Base-by-base conservation (phyloP, 2,329 filamentous ascomycete species). In the Colletotrichum shisoi region DNA sequence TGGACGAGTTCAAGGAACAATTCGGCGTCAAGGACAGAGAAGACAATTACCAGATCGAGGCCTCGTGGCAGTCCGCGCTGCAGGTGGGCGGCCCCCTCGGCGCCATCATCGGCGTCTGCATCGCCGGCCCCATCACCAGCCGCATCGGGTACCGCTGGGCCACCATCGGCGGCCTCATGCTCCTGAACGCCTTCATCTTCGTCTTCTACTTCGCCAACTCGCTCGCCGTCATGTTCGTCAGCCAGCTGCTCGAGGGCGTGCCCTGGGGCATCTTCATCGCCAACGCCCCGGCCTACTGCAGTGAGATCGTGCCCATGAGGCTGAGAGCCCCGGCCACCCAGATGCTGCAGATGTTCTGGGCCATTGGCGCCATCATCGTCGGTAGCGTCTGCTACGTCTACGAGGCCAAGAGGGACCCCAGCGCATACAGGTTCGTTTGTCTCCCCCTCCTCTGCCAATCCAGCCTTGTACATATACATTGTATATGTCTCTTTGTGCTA, bases 191-290 rank as follows among this genome's bases (percentile, higher is more conserved):
- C 69, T 85, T 85, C 71, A 88, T 88, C 76, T 85, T 88, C 72
- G 73, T 76, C 56, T 80, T 81, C 69, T 84, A 78, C 71, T 84
- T 82, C 63, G 82, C 74, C 71, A 74, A 81, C 64, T 79, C 76
- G 60, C 73, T 79, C 7, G 71, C 74, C 1, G 75, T 84, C 69
- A 76, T 84, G 66, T 82, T 87, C 71, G 80, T 80, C 4, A 78
- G 82, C 44, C 86, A 89, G 78, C 76, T 87, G 62, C 80, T 89
- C 53, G 85, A 88, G 74, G 87, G 87, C 68, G 73, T 89, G 4
- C 87, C 87, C 2, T 89, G 87, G 87, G 87, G 87, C 31, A 83
- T 89, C 72, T 89, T 89, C 75, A 87, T 88, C 71, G 86, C 87
- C 73, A 88, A 88, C 73, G 82, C 87, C 4, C 87, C 87, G 0